Percentiles rank a stretch among this genome's conserved stretches.
Conservation (phyloP, 2,329 filamentous ascomycete species). For the Trichoderma guizhouense region DNA sequence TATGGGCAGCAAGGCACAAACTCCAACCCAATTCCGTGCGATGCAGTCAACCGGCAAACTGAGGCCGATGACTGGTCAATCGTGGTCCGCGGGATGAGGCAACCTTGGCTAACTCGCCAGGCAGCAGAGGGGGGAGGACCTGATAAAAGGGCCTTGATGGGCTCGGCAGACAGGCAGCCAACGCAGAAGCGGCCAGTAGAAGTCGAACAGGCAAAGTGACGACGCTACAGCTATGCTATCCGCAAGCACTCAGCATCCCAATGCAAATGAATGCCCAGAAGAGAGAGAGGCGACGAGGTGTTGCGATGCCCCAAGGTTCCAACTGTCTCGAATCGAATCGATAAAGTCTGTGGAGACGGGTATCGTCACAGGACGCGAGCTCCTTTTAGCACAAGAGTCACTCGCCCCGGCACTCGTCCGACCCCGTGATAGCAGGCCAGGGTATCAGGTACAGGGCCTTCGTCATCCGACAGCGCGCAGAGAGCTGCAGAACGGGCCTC, state of each 20-base stretch:
- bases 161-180: constrained; percentile 12
- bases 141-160: constrained; percentile 12
- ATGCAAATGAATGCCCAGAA: not conserved
- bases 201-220: not conserved
- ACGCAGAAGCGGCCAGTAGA: not conserved
- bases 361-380: constrained; percentile 21
- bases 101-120: constrained; percentile 15
- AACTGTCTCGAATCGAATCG: constrained; percentile 14
- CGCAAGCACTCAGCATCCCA: not conserved
- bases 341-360: constrained; percentile 18
- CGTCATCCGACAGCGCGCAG: constrained; percentile 15
- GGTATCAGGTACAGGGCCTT: constrained; percentile 6
- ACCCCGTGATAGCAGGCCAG: constrained; percentile 20
- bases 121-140: constrained; percentile 12
- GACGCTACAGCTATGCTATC: constrained; percentile 1
- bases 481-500: not conserved
- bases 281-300: not conserved
- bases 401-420: constrained; percentile 20
- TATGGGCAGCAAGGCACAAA: constrained; percentile 11
- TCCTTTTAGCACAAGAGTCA: constrained; percentile 21
- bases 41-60: constrained; percentile 13
- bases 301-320: not conserved
- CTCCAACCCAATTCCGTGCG: constrained; percentile 3
- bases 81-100: constrained; percentile 10
- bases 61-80: constrained; percentile 17